phyloP scores from a whole-genome alignment of 805 yeast genomes.

The Metschnikowia borealis region DNA sequence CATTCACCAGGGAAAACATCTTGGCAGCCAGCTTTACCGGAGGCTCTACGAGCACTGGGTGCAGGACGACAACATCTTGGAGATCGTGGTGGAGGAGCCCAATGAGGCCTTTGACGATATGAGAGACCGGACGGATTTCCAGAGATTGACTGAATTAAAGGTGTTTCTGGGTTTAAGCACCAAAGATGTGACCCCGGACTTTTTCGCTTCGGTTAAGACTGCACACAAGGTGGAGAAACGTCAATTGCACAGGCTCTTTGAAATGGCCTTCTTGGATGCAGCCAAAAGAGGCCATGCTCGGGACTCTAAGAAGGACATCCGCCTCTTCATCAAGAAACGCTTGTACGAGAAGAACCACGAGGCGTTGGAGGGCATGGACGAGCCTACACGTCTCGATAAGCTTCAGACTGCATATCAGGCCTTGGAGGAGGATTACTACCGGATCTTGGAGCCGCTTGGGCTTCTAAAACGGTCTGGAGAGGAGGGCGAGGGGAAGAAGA shows the following conservation, averaged over 20 bases:
- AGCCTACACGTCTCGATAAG: constrained; percentile 61
- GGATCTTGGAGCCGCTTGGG: constrained; percentile 44
- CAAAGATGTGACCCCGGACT: constrained; percentile 5
- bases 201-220: constrained; percentile 41
- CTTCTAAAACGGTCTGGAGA: constrained; percentile 16
- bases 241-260: constrained; percentile 74
- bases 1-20: constrained; percentile 67
- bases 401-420: constrained; percentile 70
- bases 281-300: constrained; percentile 21
- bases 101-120: constrained; percentile 88
- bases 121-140: constrained; percentile 76
- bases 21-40: constrained; percentile 68
- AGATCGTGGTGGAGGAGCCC: constrained; percentile 92
- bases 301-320: constrained; percentile 34
- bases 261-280: constrained; percentile 60
- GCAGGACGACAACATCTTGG: constrained; percentile 48
- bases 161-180: constrained; percentile 10
- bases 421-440: constrained; percentile 64
- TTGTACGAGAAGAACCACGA: constrained; percentile 77
- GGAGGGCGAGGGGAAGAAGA: constrained; percentile 1
- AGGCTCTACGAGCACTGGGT: constrained; percentile 54
- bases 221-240: constrained; percentile 63
- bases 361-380: constrained; percentile 63
- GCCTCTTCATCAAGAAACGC: constrained; percentile 69
- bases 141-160: constrained; percentile 13